Base-by-base conservation (phyloP, 139 green algal genomes). In the Haematococcus lacustris region DNA sequence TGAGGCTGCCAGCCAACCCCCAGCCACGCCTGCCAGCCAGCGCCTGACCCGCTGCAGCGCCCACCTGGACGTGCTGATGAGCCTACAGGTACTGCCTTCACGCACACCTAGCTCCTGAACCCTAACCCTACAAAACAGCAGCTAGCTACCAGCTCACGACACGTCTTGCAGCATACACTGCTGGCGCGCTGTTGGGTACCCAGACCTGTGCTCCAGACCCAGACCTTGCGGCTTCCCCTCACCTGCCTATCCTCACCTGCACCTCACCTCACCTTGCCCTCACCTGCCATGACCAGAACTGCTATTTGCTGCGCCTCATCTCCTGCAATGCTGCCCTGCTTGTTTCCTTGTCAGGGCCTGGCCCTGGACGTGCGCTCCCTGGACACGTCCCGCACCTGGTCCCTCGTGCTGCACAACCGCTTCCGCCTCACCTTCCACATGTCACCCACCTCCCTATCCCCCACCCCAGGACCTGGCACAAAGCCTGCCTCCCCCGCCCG, bases 1-100 rank as follows among this genome's bases (percentile, higher is more conserved):
- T 33, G 3, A 67, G 34, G 3, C 43, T 64, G 21, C 32, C 1
- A 3, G 38, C 51, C 3, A 59, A 62, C 34, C n/a, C 28, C 68
- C 26, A 73, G 65, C 53, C 73, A 68, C 0, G 66, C 38, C 28
- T 41, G 66, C 1, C 67, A 76, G 40, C 34, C 33, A 1, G 33
- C 60, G 25, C 26, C 35, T 25, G 5, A 13, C 37, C 35, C 21
- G 25, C 28, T 73, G 51, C 17, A 38, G 13, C 30, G 61, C 23
- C 66, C 67, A 37, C 34, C 73, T 76, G 33, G 72, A 82, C 17
- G 63, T 70, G 13, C 26, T 82, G 4, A 62, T 78, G 39, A 73
- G 72, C 0, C 32, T 82, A 13, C 71, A 76, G 30, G 76, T 77
- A 32, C 6, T 64, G 9, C 68, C 64, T 73, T 21, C 68, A 61